These are phyloP conservation scores for Pichia sp. DNA, from an alignment of 1,139 yeast species.

Conservation along the genomic window DNA sequence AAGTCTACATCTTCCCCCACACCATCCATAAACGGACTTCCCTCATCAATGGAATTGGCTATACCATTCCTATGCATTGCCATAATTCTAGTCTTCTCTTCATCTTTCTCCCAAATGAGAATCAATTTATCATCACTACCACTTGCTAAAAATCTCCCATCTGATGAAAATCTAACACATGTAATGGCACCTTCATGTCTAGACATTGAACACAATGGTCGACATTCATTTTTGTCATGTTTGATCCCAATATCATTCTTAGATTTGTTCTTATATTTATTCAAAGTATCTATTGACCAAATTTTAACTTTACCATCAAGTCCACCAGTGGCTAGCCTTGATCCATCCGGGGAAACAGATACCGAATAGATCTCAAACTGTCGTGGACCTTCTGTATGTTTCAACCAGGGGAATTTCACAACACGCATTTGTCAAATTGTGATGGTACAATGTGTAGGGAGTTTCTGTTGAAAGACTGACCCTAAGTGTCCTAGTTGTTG, in stretches of 20 bases:
- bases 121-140: conserved; percentile 94
- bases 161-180: conserved; percentile 84
- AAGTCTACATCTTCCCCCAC: conserved; percentile 43
- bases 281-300: conserved; percentile 69
- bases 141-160: conserved; percentile 82
- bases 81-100: conserved; percentile 35
- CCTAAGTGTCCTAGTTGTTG: too few species aligned
- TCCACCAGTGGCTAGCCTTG: conserved; percentile 89
- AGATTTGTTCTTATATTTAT: conserved; percentile 27
- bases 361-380: conserved; percentile 82
- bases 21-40: conserved; percentile 57
- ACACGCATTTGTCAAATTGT: conserved; percentile 50
- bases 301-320: conserved; percentile 88
- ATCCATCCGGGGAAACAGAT: conserved; percentile 73
- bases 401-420: conserved; percentile 79
- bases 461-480: too few species aligned
- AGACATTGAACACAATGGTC: conserved; percentile 73
- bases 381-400: conserved; percentile 61
- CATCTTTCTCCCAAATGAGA: conserved; percentile 90
- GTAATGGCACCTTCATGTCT: conserved; percentile 90
- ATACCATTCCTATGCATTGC: conserved; percentile 36
- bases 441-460: too few species aligned
- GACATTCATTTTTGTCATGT: conserved; percentile 33
- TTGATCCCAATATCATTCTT: conserved; percentile 2
- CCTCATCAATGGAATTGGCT: conserved; percentile 58